Conservation (phyloP, 2,329 filamentous ascomycete species). For the Fusarium sp. region DNA sequence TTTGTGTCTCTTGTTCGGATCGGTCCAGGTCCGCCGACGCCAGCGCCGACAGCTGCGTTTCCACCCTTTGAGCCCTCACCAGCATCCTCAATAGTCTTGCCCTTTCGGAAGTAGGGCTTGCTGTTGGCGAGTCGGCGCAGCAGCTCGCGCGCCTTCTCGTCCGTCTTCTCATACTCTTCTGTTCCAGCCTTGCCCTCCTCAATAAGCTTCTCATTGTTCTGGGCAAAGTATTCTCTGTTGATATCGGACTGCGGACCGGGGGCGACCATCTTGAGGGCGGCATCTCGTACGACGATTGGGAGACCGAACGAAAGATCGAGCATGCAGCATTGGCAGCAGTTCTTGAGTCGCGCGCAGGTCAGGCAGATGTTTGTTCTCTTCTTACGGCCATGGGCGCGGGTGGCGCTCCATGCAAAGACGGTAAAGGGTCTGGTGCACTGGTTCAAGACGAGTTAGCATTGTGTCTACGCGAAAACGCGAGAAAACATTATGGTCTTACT, state of each 20-base stretch:
- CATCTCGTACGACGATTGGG: conserved; percentile 94
- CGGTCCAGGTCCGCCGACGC: conserved; percentile 75
- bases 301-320: conserved; percentile 96
- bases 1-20: conserved; percentile 79
- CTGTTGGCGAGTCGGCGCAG: conserved; percentile 87
- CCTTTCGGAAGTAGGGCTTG: conserved; percentile 95
- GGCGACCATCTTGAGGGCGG: conserved; percentile 96
- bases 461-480: conserved; percentile 1
- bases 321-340: conserved; percentile 99
- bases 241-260: conserved; percentile 92
- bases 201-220: conserved; percentile 95
- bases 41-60: conserved; percentile 65
- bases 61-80: conserved; percentile 56
- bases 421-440: conserved; percentile 94
- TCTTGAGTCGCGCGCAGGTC: conserved; percentile 96
- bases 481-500: conserved; percentile 17
- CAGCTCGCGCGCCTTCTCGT: conserved; percentile 94
- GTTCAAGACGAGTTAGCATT: not conserved
- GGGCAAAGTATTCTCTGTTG: conserved; percentile 97
- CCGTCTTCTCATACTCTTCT: conserved; percentile 95
- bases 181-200: conserved; percentile 88
- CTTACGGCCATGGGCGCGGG: conserved; percentile 86
- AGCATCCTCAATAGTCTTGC: conserved; percentile 75
- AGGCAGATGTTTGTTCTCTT: conserved; percentile 96
- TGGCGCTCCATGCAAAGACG: conserved; percentile 93